Conservation (phyloP, 306 rosid species). For the Trifolium fragiferum region DNA sequence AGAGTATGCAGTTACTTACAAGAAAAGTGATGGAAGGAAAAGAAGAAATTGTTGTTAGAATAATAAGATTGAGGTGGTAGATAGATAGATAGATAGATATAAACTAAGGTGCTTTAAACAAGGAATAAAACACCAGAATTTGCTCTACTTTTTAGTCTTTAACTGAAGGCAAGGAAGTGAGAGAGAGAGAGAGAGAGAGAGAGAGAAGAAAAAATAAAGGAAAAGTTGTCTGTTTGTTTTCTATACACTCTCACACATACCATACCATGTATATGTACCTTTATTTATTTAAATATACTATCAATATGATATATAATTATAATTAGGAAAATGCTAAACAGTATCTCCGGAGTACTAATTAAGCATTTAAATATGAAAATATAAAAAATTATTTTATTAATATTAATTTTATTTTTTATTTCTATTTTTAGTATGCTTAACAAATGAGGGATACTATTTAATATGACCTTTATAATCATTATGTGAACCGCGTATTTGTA, state of each 20-base stretch:
- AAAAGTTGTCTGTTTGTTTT: slow-evolving; percentile 29
- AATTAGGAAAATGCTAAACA: no score
- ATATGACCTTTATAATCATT: no score
- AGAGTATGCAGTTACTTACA: slow-evolving; percentile 17
- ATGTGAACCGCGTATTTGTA: neutral
- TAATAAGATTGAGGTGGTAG: neutral
- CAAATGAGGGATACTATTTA: no score
- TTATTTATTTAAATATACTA: neutral
- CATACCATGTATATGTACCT: neutral
- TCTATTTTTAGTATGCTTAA: no score
- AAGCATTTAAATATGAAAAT: no score
- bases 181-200: slow-evolving; percentile 1
- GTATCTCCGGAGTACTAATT: no score
- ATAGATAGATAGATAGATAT: slow-evolving; percentile 6
- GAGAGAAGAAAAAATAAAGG: neutral
- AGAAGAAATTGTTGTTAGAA: neutral
- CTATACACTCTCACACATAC: neutral
- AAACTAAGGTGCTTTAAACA: slow-evolving; percentile 29
- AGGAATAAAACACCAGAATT: slow-evolving; percentile 27
- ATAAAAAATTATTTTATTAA: no score
- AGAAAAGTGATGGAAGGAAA: slow-evolving; percentile 2
- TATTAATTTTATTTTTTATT: no score
- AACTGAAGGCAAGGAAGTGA: slow-evolving; percentile 17
- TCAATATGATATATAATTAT: neutral
- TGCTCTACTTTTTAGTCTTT: slow-evolving; percentile 21